phyloP scores from a whole-genome alignment of 176 grass and related monocot genomes.

The Panicum miliaceum region DNA sequence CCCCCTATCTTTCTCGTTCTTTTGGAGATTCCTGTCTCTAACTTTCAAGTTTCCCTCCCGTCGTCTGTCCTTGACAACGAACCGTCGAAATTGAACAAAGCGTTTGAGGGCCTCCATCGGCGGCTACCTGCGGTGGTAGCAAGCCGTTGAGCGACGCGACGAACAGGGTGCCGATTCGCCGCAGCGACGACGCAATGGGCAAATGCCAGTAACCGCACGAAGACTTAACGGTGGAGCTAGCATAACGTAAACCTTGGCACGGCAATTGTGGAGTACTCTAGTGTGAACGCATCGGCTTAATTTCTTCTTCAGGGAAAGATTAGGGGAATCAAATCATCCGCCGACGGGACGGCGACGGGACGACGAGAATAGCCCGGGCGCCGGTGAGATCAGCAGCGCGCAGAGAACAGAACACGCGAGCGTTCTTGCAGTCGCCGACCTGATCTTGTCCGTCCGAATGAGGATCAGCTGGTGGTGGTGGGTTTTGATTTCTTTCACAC shows the following conservation, averaged over 20 bases:
- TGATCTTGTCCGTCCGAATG: background rate
- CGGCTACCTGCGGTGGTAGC: too few relatives aligned
- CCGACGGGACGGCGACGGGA: background rate
- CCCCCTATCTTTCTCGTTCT: background rate
- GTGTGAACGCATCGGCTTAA: background rate
- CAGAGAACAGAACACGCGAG: background rate
- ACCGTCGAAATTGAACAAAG: too few relatives aligned
- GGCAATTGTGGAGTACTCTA: background rate
- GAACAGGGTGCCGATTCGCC: background rate
- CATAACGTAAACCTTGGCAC: background rate
- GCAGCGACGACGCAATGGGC: background rate
- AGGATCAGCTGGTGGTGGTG: background rate
- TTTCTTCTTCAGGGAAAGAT: background rate
- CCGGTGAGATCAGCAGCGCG: background rate
- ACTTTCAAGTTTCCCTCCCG: background rate
- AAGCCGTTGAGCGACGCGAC: too few relatives aligned
- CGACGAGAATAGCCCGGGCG: background rate
- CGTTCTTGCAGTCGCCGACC: background rate
- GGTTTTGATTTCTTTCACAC: slow-evolving; percentile 21
- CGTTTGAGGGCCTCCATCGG: too few relatives aligned
- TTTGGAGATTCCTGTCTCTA: slow-evolving; percentile 17
- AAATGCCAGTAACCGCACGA: background rate
- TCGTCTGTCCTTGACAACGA: background rate
- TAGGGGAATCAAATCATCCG: background rate
- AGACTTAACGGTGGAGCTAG: background rate